These are phyloP conservation scores for Triticum timopheevii DNA, from an alignment of 176 grass and related monocot species.

Conservation along the genomic window DNA sequence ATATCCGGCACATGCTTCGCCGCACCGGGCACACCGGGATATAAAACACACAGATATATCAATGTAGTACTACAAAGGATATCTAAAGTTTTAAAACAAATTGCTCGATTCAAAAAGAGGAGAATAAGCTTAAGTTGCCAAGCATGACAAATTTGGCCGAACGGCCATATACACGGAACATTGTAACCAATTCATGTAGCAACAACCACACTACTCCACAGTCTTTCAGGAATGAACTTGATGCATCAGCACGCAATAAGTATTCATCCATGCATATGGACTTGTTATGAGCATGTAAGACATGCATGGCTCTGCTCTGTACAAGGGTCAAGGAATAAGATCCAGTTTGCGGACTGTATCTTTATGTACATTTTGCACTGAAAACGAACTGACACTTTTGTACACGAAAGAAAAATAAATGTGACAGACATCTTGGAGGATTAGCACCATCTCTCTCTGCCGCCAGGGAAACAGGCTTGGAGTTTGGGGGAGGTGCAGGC, in stretches of 20 bases:
- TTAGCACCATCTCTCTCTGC: not conserved
- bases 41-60: too few relatives aligned
- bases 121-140: too few relatives aligned
- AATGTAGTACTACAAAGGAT: too few relatives aligned
- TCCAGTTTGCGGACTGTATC: not conserved
- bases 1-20: too few relatives aligned
- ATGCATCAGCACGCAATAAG: not conserved
- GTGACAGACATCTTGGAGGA: not conserved
- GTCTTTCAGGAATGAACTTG: not conserved
- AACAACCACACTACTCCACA: not conserved
- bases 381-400: not conserved
- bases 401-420: not conserved
- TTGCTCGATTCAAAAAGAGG: too few relatives aligned
- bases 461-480: too few relatives aligned
- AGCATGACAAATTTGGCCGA: not conserved
- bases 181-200: not conserved
- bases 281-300: not conserved
- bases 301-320: too few relatives aligned
- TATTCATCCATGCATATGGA: not conserved
- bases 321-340: too few relatives aligned
- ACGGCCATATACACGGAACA: not conserved
- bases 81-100: too few relatives aligned
- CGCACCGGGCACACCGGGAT: too few relatives aligned
- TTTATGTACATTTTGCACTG: not conserved
- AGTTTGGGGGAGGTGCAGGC: too few relatives aligned